Conservation (phyloP, 2,329 filamentous ascomycete species). For the Alternaria angustiovoidea region DNA sequence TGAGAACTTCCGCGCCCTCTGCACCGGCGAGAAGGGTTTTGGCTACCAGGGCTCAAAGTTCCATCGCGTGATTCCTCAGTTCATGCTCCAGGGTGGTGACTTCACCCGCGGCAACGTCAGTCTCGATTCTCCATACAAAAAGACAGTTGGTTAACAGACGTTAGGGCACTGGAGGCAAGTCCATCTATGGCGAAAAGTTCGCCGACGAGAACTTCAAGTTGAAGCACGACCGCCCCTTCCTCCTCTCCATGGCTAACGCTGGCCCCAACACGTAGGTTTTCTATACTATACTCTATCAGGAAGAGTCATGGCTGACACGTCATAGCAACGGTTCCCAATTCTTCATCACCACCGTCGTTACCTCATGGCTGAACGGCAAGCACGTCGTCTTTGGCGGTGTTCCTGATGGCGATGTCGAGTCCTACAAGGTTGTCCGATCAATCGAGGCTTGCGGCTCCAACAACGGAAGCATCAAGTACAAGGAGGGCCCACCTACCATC, state of each 20-base stretch:
- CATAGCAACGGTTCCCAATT: constrained; percentile 74
- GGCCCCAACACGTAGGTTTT: constrained; percentile 82
- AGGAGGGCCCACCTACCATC: constrained; percentile 63
- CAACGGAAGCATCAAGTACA: constrained; percentile 61
- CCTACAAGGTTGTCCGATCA: constrained; percentile 63
- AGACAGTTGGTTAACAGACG: constrained; percentile 26
- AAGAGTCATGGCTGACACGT: constrained; percentile 20
- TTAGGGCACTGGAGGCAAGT: constrained; percentile 88
- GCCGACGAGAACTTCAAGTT: constrained; percentile 87
- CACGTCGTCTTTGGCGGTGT: constrained; percentile 89
- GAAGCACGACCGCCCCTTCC: constrained; percentile 77
- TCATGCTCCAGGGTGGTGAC: constrained; percentile 97
- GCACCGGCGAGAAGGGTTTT: constrained; percentile 81
- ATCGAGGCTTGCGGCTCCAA: constrained; percentile 67
- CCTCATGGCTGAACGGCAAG: constrained; percentile 75
- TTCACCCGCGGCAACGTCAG: constrained; percentile 91
- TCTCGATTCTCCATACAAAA: constrained; percentile 24
- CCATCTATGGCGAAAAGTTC: constrained; percentile 96
- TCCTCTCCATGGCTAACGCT: constrained; percentile 95
- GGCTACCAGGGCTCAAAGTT: constrained; percentile 85
- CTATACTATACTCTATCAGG: not conserved
- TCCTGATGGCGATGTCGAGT: constrained; percentile 59
- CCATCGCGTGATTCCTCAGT: constrained; percentile 91
- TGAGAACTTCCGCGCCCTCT: constrained; percentile 84
- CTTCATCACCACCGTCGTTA: constrained; percentile 75